phyloP scores from a whole-genome alignment of 2,329 filamentous ascomycete species.

The Sordariomycetes sp. region DNA sequence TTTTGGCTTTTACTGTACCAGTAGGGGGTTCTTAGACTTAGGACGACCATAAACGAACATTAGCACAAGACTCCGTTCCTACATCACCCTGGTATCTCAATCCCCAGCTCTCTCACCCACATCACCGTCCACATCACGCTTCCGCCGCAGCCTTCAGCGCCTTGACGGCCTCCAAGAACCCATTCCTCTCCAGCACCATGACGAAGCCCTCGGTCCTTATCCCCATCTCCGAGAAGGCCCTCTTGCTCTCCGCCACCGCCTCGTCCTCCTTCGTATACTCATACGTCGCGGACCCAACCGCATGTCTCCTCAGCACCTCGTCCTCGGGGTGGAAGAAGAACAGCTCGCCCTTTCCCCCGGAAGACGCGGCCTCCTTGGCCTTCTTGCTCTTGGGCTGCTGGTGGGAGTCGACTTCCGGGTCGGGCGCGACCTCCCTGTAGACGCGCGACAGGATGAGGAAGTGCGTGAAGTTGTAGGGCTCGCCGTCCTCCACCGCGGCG shows the following conservation, averaged over 20 bases:
- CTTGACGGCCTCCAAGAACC: constrained; percentile 64
- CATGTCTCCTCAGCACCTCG: constrained; percentile 71
- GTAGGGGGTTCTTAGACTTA: no score
- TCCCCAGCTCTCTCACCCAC: background rate
- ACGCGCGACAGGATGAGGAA: constrained; percentile 85
- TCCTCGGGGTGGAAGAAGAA: constrained; percentile 97
- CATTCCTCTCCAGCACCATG: constrained; percentile 71
- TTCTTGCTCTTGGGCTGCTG: constrained; percentile 45
- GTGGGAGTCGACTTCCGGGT: constrained; percentile 32
- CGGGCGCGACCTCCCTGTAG: constrained; percentile 62
- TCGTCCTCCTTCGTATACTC: constrained; percentile 74
- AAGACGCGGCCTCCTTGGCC: constrained; percentile 27
- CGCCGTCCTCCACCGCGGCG: constrained; percentile 76
- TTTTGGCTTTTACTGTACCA: no score
- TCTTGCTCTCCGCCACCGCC: constrained; percentile 75
- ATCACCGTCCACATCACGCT: background rate
- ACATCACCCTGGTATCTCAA: background rate
- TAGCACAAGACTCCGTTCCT: background rate
- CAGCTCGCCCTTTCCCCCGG: constrained; percentile 42
- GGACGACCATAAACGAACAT: no score
- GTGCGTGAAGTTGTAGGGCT: constrained; percentile 87
- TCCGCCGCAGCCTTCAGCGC: constrained; percentile 60
- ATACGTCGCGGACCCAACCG: constrained; percentile 55
- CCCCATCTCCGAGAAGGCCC: constrained; percentile 87
- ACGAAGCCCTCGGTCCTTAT: constrained; percentile 73